Base-by-base conservation (phyloP, 352 stramenopile species). In the Pythium apleroticum region DNA sequence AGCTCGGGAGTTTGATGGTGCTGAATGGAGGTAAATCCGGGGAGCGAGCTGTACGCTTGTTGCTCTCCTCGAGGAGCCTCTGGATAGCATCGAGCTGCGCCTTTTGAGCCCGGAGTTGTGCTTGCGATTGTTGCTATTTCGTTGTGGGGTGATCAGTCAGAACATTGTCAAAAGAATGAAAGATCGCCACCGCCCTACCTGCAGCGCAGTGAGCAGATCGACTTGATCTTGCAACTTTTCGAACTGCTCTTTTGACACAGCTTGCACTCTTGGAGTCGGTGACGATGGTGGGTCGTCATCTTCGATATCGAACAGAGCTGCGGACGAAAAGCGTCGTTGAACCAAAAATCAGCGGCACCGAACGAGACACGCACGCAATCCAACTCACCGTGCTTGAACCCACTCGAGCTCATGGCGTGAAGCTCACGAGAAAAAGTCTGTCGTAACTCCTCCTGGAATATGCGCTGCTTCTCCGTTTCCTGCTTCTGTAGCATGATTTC, bases 401-500 rank as follows among this genome's bases (percentile, higher is more conserved):
- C 48, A 46, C 43, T 86, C 1, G 80, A 74, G 49, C 75, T 89
- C 27, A 88, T 69, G 7, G 76, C 78, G 4, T 69, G 69, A 11
- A 85, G 60, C 30, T 84, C 83, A 25, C 74, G 68, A 27, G 71
- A 86, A 17, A 89, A 68, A 12, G 84, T 86, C 22, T 72, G 67
- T 24, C 74, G 76, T 1, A 92, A 73, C 7, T 78, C 77, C 28
- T 87, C 72, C 31, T 88, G 69, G 52, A 92, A 67, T 5, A 72
- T 69, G 25, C 66, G 75, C 58, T 84, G 81, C n/a, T 86, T 64
- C 22, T 24, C 59, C 28, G 80, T 71, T 49, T 86, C 77, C 64
- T 93, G 82, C n/a, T 72, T 66, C 35, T 95, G 77, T n/a, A 95
- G 75, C 86, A 92, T 93, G 8, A 95, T 74, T 49, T 95, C 86